Percentiles rank a stretch among this genome's conserved stretches.
These are phyloP conservation scores for Ophiorrhiza pumila DNA, from an alignment of 257 asterid genomes.

Conservation along the genomic window DNA sequence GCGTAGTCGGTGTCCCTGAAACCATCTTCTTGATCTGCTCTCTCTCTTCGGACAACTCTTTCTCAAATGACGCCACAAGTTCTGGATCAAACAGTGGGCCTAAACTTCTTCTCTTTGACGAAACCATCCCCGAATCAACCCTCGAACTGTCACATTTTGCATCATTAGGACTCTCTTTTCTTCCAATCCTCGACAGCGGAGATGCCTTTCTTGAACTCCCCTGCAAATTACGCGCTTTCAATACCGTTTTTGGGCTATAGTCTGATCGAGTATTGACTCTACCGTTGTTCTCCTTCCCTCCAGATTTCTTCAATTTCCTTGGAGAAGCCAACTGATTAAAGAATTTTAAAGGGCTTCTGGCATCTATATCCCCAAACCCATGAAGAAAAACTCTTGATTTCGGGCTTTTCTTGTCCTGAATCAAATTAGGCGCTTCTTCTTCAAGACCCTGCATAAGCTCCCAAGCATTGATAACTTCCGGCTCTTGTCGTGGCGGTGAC, in stretches of 20 bases:
- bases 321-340: slow-evolving; percentile 73
- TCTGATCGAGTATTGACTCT: slow-evolving; percentile 23
- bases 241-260: slow-evolving; percentile 46
- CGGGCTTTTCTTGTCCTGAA: slow-evolving; percentile 50
- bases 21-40: slow-evolving; percentile 58
- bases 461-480: slow-evolving; percentile 87
- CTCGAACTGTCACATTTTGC: slow-evolving; percentile 40
- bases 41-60: slow-evolving; percentile 45
- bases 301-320: slow-evolving; percentile 45
- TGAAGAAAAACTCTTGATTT: slow-evolving; percentile 45
- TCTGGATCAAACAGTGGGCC: slow-evolving; percentile 65
- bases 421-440: slow-evolving; percentile 35
- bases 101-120: slow-evolving; percentile 42
- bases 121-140: slow-evolving; percentile 39
- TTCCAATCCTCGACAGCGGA: slow-evolving; percentile 52
- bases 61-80: slow-evolving; percentile 45
- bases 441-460: slow-evolving; percentile 95
- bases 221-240: slow-evolving; percentile 23
- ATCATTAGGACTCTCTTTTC: slow-evolving; percentile 48
- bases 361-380: slow-evolving; percentile 39
- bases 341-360: slow-evolving; percentile 66
- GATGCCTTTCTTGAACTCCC: slow-evolving; percentile 46
- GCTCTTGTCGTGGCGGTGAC: slow-evolving; percentile 46
- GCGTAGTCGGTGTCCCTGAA: slow-evolving; percentile 7
- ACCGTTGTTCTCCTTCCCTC: slow-evolving; percentile 67